A percentile compares a stretch with the other conserved stretches of the same genome.
phyloP scores from a whole-genome alignment of 805 yeast species.

The Wickerhamiella qilinensis region DNA sequence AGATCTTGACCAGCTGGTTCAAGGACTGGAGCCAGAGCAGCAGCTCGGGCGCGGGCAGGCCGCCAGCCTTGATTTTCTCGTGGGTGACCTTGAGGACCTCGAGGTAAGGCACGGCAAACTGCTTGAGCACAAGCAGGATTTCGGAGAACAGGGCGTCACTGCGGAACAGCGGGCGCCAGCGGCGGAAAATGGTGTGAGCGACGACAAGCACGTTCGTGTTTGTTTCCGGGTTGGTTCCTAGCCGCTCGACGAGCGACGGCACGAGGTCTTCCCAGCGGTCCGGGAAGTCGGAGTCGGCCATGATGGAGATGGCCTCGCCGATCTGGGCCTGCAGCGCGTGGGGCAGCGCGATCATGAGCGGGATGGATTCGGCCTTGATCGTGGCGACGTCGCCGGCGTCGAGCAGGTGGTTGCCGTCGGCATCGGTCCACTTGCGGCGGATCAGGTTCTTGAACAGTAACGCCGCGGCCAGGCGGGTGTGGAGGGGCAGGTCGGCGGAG shows the following conservation, averaged over 20 bases:
- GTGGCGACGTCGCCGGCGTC: slow-evolving; percentile 43
- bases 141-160: slow-evolving; percentile 81
- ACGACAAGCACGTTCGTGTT: slow-evolving; percentile 80
- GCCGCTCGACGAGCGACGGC: slow-evolving; percentile 42
- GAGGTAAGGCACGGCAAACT: slow-evolving; percentile 68
- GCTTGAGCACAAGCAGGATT: slow-evolving; percentile 70
- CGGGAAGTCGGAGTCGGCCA: slow-evolving; percentile 95
- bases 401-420: slow-evolving; percentile 62
- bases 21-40: slow-evolving; percentile 25
- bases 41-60: slow-evolving; percentile 29
- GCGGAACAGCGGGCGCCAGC: slow-evolving; percentile 91
- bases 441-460: slow-evolving; percentile 79
- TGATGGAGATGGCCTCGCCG: slow-evolving; percentile 82
- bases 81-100: slow-evolving; percentile 51
- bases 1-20: slow-evolving; percentile 58
- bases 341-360: slow-evolving; percentile 75
- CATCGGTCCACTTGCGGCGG: slow-evolving; percentile 77
- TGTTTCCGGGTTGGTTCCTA: slow-evolving; percentile 32
- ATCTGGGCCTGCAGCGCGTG: slow-evolving; percentile 66
- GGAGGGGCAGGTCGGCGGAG: slow-evolving; percentile 31
- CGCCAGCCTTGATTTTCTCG: slow-evolving; percentile 34
- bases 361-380: slow-evolving; percentile 62
- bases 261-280: slow-evolving; percentile 63
- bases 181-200: slow-evolving; percentile 87
- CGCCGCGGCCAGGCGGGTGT: slow-evolving; percentile 74